Percentiles rank a stretch among this genome's conserved stretches.
These are phyloP conservation scores for Dendrobium huoshanense DNA, from an alignment of 106 monocot species.

Conservation along the genomic window DNA sequence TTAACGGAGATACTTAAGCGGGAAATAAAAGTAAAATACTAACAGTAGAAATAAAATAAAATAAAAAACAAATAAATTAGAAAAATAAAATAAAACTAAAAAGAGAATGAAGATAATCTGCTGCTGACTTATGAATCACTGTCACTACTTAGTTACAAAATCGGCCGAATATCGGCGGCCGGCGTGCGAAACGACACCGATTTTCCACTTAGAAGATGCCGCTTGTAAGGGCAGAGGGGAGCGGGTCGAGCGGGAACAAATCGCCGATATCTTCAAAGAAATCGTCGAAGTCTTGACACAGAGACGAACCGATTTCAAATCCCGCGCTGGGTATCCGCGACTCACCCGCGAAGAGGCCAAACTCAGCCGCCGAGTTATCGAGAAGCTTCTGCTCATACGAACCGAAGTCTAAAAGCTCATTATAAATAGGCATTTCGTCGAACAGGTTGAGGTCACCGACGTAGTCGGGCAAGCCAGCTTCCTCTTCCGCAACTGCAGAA, in stretches of 20 bases:
- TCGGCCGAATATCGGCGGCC: background rate
- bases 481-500: background rate
- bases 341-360: constrained; percentile 6
- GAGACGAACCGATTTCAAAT: background rate
- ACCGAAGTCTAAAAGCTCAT: constrained; percentile 18
- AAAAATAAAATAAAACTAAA: background rate
- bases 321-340: background rate
- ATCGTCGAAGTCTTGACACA: constrained; percentile 21
- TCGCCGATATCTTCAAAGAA: constrained; percentile 39
- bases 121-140: background rate
- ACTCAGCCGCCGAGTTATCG: constrained; percentile 6
- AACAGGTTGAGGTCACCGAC: constrained; percentile 13
- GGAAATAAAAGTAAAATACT: background rate
- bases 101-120: background rate
- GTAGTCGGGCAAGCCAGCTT: background rate
- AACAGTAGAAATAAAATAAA: background rate
- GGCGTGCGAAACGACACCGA: background rate
- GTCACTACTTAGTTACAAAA: background rate
- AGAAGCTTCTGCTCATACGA: constrained; percentile 14
- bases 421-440: constrained; percentile 24
- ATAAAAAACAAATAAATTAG: background rate
- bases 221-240: background rate
- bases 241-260: constrained; percentile 32
- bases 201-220: background rate
- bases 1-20: background rate